These are phyloP conservation scores for Ampelomyces quisqualis DNA, from an alignment of 2,329 filamentous ascomycete genomes.

Conservation along the genomic window DNA sequence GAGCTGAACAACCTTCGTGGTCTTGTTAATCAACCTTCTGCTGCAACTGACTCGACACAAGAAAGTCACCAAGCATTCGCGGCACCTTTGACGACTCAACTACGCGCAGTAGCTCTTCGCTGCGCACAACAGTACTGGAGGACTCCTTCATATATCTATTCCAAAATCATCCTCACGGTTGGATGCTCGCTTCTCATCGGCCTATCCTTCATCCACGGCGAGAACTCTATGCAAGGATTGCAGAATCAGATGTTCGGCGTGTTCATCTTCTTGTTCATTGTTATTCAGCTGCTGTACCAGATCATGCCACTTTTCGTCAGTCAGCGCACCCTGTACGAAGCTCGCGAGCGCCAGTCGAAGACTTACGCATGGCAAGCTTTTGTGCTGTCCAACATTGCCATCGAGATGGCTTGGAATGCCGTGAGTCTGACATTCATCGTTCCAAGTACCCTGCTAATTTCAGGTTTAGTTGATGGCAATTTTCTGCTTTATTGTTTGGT, in stretches of 20 bases:
- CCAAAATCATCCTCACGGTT: slow-evolving; percentile 34
- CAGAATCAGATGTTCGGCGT: slow-evolving; percentile 53
- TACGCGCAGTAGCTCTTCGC: slow-evolving; percentile 43
- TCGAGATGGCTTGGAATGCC: slow-evolving; percentile 61
- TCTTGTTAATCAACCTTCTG: slow-evolving; percentile 32
- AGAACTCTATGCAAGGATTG: slow-evolving; percentile 45
- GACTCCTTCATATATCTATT: slow-evolving; percentile 48
- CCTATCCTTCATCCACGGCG: slow-evolving; percentile 47
- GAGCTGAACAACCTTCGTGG: slow-evolving; percentile 45
- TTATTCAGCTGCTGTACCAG: slow-evolving; percentile 45
- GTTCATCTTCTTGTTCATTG: slow-evolving; percentile 52
- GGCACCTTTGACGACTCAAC: slow-evolving; percentile 40
- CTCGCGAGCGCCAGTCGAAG: slow-evolving; percentile 63
- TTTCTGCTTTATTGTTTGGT: slow-evolving; percentile 59
- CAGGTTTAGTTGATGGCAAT: slow-evolving; percentile 52
- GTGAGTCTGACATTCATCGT: slow-evolving; percentile 45
- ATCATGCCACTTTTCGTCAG: slow-evolving; percentile 61
- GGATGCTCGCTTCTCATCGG: slow-evolving; percentile 38
- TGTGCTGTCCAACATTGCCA: slow-evolving; percentile 67
- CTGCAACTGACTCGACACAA: slow-evolving; percentile 48
- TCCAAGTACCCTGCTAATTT: slow-evolving; percentile 55
- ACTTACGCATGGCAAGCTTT: slow-evolving; percentile 74
- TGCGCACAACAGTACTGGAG: slow-evolving; percentile 52
- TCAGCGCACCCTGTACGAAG: slow-evolving; percentile 60
- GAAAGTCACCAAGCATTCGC: slow-evolving; percentile 47